Percentiles rank a stretch among this genome's conserved stretches.
These are phyloP conservation scores for Colletotrichum sp. DNA, from an alignment of 2,329 filamentous ascomycete genomes.

Conservation along the genomic window DNA sequence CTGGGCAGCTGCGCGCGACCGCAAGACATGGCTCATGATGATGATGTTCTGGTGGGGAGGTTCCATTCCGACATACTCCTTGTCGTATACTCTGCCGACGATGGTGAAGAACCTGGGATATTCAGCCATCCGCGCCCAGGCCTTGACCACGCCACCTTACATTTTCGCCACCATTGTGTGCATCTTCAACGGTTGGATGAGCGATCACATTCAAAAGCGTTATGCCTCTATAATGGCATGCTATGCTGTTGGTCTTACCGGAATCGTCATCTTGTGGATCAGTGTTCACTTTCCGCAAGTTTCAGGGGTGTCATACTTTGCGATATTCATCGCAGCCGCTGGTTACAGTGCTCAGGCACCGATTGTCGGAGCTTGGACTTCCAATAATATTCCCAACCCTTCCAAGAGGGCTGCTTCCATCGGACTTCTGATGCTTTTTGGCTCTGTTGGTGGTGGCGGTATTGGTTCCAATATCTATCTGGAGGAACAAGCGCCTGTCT, in stretches of 20 bases:
- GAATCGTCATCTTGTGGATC: constrained; percentile 6
- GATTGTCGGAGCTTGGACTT: neutral
- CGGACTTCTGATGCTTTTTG: neutral
- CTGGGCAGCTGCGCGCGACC: constrained; percentile 18
- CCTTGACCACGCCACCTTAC: constrained; percentile 36
- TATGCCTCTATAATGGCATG: constrained; percentile 21
- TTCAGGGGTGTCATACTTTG: neutral
- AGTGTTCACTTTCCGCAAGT: neutral
- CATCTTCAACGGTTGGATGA: constrained; percentile 35
- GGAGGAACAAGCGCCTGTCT: neutral
- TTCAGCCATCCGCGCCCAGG: constrained; percentile 29
- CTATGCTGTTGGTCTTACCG: constrained; percentile 24
- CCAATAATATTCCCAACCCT: neutral
- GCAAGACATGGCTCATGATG: constrained; percentile 25
- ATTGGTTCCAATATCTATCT: neutral
- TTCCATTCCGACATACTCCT: constrained; percentile 27
- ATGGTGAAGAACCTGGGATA: constrained; percentile 32
- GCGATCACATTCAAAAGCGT: constrained; percentile 38
- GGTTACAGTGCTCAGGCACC: neutral
- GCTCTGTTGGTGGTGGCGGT: neutral
- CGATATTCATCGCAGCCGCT: neutral
- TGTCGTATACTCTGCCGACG: constrained; percentile 31
- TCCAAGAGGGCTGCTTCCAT: neutral
- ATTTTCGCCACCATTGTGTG: constrained; percentile 43
- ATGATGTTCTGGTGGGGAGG: constrained; percentile 29